These are phyloP conservation scores for Bruguiera gymnorhiza DNA, from an alignment of 345 rosid genomes.

Conservation along the genomic window DNA sequence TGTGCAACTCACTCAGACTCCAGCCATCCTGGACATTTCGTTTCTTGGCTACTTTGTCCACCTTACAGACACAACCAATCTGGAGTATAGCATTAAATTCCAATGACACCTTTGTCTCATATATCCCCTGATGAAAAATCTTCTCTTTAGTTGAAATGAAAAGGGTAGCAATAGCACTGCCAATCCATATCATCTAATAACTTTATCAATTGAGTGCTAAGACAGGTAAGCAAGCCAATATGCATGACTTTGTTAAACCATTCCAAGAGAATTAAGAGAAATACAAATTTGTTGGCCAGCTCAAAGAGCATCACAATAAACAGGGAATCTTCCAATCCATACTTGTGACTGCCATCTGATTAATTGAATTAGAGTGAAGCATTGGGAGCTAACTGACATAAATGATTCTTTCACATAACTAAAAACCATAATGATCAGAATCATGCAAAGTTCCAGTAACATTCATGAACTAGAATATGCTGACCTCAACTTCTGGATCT, in stretches of 20 bases:
- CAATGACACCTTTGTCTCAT: slow-evolving; percentile 74
- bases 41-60: slow-evolving; percentile 62
- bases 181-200: too few species aligned
- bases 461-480: slow-evolving; percentile 14
- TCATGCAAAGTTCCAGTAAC: neutral
- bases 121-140: slow-evolving; percentile 67
- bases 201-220: neutral
- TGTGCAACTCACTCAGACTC: slow-evolving; percentile 73
- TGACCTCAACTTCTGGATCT: slow-evolving; percentile 92
- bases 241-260: neutral
- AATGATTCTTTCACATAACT: neutral
- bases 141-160: slow-evolving; percentile 15
- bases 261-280: neutral
- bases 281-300: neutral
- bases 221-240: neutral
- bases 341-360: neutral
- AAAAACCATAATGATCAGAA: neutral
- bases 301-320: neutral
- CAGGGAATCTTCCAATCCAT: neutral
- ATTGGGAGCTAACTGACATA: neutral
- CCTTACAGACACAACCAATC: slow-evolving; percentile 93
- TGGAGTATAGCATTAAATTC: slow-evolving; percentile 78
- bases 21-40: slow-evolving; percentile 74
- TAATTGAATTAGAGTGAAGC: neutral
- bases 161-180: neutral